Base-by-base conservation (phyloP, 805 yeast genomes). In the Nakazawaea anatomiae region DNA sequence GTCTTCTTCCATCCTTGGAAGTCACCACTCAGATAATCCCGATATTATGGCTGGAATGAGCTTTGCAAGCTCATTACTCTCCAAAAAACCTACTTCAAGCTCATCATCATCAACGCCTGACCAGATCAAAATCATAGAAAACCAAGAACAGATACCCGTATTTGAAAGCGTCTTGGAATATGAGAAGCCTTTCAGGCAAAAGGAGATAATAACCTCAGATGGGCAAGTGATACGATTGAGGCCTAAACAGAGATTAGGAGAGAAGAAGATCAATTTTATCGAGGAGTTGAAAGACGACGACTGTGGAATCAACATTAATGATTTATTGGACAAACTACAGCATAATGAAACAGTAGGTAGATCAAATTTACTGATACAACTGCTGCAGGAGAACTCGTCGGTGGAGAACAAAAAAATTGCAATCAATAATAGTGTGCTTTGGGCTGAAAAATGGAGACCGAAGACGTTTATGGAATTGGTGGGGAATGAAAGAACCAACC, bases 381-480 rank as follows among this genome's bases (percentile, higher is more conserved):
- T 25, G 35, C 28, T 8, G 31, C 38, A 7, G 25, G 41, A 39
- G 39, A 32, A 36, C 36, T 11, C 39, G 34, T 2, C 48, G 12
- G 27, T 8, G 25, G 25, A 18, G 25, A 18, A 18, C 25, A 18
- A 18, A 18, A 14, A 10, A 28, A 28, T 6, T 32, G 11, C 14
- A n/a, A 27, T 4, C 9, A 29, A 4, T 27, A 42, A 36, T 27
- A 29, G 10, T 12, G 18, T 32, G 6, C 43, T 75, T 32, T 67
- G 76, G 82, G 79, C 83, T 3, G 92, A 86, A 58, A 83, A 83
- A 61, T 86, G 84, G 74, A 69, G 88, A 54, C 89, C 92, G 0
- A 65, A 63, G 39, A 68, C 64, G n/a, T 85, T 83, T 66, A 58
- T 84, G 34, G 89, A 86, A 55, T 68, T 86, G 38, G 74, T 83